A percentile compares a stretch with the other conserved stretches of the same genome.
Evolutionary conservation across 257 asterid genomes (phyloP).

Genomic region (Primulina eburnea): DNA sequence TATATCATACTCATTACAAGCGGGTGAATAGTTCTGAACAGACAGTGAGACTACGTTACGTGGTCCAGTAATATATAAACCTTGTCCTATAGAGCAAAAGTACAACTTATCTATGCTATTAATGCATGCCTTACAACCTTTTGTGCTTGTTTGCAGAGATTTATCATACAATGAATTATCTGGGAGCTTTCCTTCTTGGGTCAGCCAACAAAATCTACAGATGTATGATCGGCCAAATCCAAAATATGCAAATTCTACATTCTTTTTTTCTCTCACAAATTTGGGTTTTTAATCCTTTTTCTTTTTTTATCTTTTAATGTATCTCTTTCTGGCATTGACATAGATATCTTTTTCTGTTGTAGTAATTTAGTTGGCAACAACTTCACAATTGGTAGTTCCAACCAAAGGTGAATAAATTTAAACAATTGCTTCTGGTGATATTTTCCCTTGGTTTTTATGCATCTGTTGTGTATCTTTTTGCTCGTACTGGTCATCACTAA

Average conservation of each 20-base stretch:
- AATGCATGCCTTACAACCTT: not conserved
- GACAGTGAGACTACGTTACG: not conserved
- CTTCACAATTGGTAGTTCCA: constrained; percentile 43
- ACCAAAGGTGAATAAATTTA: constrained; percentile 41
- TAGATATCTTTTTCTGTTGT: constrained; percentile 12
- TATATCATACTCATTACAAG: not conserved
- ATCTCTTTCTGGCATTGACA: not conserved
- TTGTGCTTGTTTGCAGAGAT: constrained; percentile 45
- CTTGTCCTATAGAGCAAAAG: not conserved
- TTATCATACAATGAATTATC: constrained; percentile 68
- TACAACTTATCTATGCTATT: not conserved
- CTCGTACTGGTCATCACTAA: not conserved
- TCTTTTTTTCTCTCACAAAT: too few relatives aligned
- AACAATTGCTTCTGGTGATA: not conserved
- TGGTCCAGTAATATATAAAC: not conserved
- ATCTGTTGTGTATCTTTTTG: not conserved
- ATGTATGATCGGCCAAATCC: constrained; percentile 36
- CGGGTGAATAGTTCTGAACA: not conserved
- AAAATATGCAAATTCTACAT: too few relatives aligned
- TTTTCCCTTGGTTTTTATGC: not conserved
- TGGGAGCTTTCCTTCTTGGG: constrained; percentile 81
- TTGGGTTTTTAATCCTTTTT: not conserved
- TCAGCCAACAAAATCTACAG: constrained; percentile 36
- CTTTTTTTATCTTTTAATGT: not conserved
- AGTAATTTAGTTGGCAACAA: constrained; percentile 80